Base-by-base conservation (phyloP, 2,329 filamentous ascomycete genomes). In the Aureobasidium sp. region DNA sequence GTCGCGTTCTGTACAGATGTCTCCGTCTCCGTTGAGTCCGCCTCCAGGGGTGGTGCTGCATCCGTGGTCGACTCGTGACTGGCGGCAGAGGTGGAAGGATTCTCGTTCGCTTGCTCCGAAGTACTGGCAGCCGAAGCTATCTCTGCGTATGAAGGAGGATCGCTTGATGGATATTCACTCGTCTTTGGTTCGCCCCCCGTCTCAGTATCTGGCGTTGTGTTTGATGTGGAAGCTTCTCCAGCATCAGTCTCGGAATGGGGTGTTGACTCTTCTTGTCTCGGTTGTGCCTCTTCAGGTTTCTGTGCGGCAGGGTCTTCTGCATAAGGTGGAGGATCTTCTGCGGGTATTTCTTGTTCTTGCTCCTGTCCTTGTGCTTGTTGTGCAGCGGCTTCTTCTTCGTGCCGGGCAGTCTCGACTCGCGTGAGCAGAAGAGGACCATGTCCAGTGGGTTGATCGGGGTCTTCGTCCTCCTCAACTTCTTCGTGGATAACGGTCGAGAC, bases 401-500 rank as follows among this genome's bases (percentile, higher is more conserved):
- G 57, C 2, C 27, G 22, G 15, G 36, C 57, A 27, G 57, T 60
- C n/a, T 60, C 57, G 22, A 60, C 45, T 29, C 57, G 45, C n/a
- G 27, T 49, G 34, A 60, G 45, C 25, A 36, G 11, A 8, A 47
- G 34, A 22, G 45, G 34, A 22, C 31, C 44, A 42, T 49, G 44
- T 31, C 34, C 45, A 45, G 45, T 60, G 4, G 44, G 36, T 17
- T 51, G 57, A 2, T 60, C 57, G n/a, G 63, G 62, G 17, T 67
- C 67, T 15, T 68, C 61, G 15, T 76, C 75, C 41, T 88, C 85
- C 64, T 96, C 91, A 69, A 95, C 91, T 61, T 89, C 87, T 55
- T 90, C 86, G 72, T 96, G 91, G 39, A 90, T 82, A 15, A 96
- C 91, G 0, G 90, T 94, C 1, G 87, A 86, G 22, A 96, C 88